A percentile compares a stretch with the other conserved stretches of the same genome.
Conservation (phyloP, 257 asterid genomes). For the Petrea volubilis region DNA sequence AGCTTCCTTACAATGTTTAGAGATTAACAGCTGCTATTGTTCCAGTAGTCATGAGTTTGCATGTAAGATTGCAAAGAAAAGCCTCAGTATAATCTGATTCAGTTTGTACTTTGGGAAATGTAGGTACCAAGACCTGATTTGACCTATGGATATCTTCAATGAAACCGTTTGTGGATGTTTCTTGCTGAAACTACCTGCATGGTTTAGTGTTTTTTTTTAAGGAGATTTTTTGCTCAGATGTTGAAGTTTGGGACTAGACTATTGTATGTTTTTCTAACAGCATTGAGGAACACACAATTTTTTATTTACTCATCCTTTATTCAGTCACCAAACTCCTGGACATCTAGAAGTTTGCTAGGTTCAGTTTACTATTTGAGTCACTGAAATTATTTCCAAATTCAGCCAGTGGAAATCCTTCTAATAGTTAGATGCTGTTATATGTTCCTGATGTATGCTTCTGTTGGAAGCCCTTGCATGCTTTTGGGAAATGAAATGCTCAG, state of each 20-base stretch:
- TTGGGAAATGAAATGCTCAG: background rate
- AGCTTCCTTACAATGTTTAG: background rate
- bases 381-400: background rate
- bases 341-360: conserved; percentile 1
- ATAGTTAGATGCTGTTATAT: background rate
- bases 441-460: background rate
- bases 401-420: conserved; percentile 3
- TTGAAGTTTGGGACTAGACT: background rate
- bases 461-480: background rate
- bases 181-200: too few species aligned
- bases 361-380: background rate
- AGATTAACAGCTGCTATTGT: background rate
- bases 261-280: too few species aligned
- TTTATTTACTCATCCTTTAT: too few species aligned
- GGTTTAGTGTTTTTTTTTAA: too few species aligned
- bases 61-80: background rate
- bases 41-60: background rate
- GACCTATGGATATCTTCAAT: background rate
- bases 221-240: background rate
- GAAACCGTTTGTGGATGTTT: too few species aligned
- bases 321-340: too few species aligned
- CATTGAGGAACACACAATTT: too few species aligned
- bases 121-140: background rate
- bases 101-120: background rate
- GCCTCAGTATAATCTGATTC: background rate